Conservation (phyloP, 2,329 filamentous ascomycete species). For the Pseudodiploospora longispora region DNA sequence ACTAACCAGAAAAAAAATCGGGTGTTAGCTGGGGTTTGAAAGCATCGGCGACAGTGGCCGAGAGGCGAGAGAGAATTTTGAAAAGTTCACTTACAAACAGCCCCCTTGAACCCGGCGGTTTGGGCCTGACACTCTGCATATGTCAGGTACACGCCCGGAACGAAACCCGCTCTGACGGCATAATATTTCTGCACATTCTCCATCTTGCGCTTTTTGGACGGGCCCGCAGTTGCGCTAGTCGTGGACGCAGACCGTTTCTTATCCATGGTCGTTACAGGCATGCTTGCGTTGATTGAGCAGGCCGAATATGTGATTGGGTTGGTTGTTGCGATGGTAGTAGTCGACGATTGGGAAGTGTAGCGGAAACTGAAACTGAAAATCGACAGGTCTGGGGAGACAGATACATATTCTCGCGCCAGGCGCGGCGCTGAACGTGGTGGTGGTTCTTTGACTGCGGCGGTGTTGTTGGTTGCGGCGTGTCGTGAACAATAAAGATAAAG, state of each 20-base stretch:
- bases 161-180: conserved; percentile 49
- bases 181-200: conserved; percentile 51
- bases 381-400: conserved; percentile 11
- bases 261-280: conserved; percentile 15
- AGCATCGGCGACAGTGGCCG: conserved; percentile 5
- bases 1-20: conserved; percentile 37
- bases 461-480: conserved; percentile 1
- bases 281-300: conserved; percentile 1
- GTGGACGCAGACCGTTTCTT: conserved; percentile 21
- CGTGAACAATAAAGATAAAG: no score
- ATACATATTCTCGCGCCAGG: conserved; percentile 13
- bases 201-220: conserved; percentile 40
- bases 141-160: conserved; percentile 52
- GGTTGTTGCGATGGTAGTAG: conserved; percentile 13
- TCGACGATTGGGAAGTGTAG: conserved; percentile 1
- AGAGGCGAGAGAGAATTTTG: not conserved
- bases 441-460: not conserved
- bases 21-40: no score
- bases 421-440: conserved; percentile 10
- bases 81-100: conserved; percentile 51
- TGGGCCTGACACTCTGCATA: conserved; percentile 56
- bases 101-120: conserved; percentile 53
- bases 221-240: conserved; percentile 9
- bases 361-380: conserved; percentile 14
- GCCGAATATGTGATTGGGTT: conserved; percentile 20